phyloP scores from a whole-genome alignment of 306 rosid genomes.

The Fragaria iinumae region DNA sequence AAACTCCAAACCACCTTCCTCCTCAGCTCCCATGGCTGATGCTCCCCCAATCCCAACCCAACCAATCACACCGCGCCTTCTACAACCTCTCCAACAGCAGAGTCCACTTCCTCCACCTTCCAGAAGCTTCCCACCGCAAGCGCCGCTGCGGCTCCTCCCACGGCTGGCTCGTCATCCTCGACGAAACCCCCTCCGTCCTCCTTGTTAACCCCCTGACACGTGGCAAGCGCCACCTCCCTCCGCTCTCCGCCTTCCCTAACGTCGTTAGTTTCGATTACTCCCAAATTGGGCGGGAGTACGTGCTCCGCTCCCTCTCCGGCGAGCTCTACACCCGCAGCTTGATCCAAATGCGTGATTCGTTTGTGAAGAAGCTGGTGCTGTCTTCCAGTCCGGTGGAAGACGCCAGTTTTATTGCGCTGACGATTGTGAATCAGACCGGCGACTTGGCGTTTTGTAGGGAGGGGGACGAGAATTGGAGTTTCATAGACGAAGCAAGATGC shows the following conservation, averaged over 20 bases:
- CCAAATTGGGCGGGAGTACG: slow-evolving; percentile 56
- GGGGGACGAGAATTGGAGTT: slow-evolving; percentile 43
- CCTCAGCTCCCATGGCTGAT: slow-evolving; percentile 73
- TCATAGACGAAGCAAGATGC: too few relatives aligned
- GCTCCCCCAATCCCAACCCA: slow-evolving; percentile 41
- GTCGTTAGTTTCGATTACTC: slow-evolving; percentile 49
- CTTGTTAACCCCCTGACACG: slow-evolving; percentile 62
- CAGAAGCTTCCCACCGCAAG: slow-evolving; percentile 40
- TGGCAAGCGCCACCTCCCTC: slow-evolving; percentile 46
- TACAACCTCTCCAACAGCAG: slow-evolving; percentile 44
- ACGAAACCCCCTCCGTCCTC: slow-evolving; percentile 48
- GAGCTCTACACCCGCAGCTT: slow-evolving; percentile 27
- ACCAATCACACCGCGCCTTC: slow-evolving; percentile 40
- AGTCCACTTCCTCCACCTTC: slow-evolving; percentile 54
- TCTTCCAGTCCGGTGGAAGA: slow-evolving; percentile 39
- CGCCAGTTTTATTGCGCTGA: slow-evolving; percentile 41
- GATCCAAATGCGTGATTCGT: slow-evolving; percentile 55
- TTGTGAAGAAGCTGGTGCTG: slow-evolving; percentile 50
- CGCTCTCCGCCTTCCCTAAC: slow-evolving; percentile 59
- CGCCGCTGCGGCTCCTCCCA: slow-evolving; percentile 71
- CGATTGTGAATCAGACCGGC: slow-evolving; percentile 41
- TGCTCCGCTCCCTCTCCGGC: slow-evolving; percentile 31
- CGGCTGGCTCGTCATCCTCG: slow-evolving; percentile 60
- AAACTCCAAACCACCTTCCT: slow-evolving; percentile 53
- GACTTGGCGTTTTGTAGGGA: slow-evolving; percentile 44